These are phyloP conservation scores for Fraxinus dipetala DNA, from an alignment of 305 asterid species.

Conservation along the genomic window DNA sequence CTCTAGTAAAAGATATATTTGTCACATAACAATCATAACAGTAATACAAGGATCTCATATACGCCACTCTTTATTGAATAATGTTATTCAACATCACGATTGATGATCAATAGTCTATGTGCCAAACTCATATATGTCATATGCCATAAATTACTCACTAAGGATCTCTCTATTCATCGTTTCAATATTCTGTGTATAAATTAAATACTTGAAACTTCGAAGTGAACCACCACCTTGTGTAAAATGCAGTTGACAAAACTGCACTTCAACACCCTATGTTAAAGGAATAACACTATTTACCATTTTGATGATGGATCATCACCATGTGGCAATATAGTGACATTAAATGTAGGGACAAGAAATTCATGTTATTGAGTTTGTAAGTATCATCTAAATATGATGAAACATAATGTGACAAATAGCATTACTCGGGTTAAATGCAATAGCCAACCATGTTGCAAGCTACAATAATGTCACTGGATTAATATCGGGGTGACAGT, in stretches of 20 bases:
- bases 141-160: neutral
- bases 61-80: neutral
- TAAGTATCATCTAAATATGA: too few species aligned
- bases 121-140: neutral
- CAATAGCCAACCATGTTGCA: too few species aligned
- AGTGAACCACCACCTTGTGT: neutral
- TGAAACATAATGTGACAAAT: too few species aligned
- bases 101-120: neutral
- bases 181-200: neutral
- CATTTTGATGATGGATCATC: too few species aligned
- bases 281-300: neutral
- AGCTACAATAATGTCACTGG: too few species aligned
- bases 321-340: too few species aligned
- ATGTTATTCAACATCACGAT: neutral
- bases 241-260: neutral
- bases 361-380: too few species aligned
- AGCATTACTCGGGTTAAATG: too few species aligned
- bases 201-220: neutral
- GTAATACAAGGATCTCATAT: neutral
- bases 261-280: neutral
- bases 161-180: neutral
- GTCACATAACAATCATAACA: neutral
- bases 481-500: too few species aligned
- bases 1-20: neutral
- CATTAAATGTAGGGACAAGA: too few species aligned